Evolutionary conservation across 169 alveolate genomes (phyloP).

Genomic region (Plasmodium coatneyi): DNA sequence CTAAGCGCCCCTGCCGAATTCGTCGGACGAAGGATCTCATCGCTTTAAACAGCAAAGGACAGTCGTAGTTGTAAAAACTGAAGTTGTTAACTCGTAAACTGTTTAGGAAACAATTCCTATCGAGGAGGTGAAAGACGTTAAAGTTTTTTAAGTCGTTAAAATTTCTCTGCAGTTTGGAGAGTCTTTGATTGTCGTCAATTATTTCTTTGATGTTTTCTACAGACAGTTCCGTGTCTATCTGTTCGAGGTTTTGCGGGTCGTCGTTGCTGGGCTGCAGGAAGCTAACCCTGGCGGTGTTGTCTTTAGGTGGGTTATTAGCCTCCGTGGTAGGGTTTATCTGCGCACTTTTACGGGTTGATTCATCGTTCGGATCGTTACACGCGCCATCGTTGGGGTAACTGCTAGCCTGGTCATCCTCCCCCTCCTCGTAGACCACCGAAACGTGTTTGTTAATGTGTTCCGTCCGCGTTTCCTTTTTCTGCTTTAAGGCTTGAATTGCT

Average conservation of each 20-base stretch:
- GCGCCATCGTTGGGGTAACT: background rate
- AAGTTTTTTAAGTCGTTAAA: conserved; percentile 56
- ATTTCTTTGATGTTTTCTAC: conserved; percentile 35
- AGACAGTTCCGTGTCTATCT: conserved; percentile 6
- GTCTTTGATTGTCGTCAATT: conserved; percentile 44
- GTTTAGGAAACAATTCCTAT: conserved; percentile 20
- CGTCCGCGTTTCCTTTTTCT: conserved; percentile 12
- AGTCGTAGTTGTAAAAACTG: conserved; percentile 16
- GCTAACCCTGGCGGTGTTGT: background rate
- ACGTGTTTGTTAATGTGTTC: conserved; percentile 63
- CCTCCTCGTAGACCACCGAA: conserved; percentile 49
- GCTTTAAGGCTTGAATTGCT: conserved; percentile 34
- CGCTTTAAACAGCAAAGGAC: background rate
- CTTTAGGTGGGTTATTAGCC: background rate
- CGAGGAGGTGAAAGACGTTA: conserved; percentile 19
- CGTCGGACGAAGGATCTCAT: conserved; percentile 26
- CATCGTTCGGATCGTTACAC: background rate
- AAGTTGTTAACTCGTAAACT: conserved; percentile 16
- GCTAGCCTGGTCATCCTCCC: background rate
- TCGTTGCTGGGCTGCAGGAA: background rate
- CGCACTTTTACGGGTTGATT: background rate
- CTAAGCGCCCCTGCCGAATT: background rate
- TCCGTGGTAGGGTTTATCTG: background rate
- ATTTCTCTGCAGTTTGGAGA: conserved; percentile 28
- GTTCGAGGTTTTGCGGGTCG: background rate